These are phyloP conservation scores for Calonectria hongkongensis DNA, from an alignment of 2,329 filamentous ascomycete species.

Conservation along the genomic window DNA sequence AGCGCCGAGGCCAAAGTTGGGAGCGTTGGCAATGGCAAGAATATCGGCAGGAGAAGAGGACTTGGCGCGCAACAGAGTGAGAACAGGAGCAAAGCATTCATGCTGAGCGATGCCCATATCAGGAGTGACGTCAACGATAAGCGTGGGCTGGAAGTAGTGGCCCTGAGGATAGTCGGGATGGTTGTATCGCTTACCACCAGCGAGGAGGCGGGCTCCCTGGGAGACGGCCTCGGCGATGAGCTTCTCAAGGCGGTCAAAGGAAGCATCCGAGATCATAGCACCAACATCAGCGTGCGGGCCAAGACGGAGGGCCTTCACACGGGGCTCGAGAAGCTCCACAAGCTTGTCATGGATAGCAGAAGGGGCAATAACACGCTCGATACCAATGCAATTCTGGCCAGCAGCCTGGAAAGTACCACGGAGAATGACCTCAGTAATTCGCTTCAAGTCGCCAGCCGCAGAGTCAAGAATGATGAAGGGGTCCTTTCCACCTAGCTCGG, in stretches of 20 bases:
- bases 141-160: slow-evolving; percentile 94
- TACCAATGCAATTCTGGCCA: slow-evolving; percentile 98
- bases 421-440: slow-evolving; percentile 88
- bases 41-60: slow-evolving; percentile 77
- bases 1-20: slow-evolving; percentile 89
- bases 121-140: slow-evolving; percentile 91
- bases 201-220: slow-evolving; percentile 86
- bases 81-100: slow-evolving; percentile 95
- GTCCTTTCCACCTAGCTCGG: slow-evolving; percentile 97
- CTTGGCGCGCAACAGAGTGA: slow-evolving; percentile 86
- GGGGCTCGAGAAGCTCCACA: slow-evolving; percentile 81
- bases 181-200: slow-evolving; percentile 81
- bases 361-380: slow-evolving; percentile 91
- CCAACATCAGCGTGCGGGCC: slow-evolving; percentile 90
- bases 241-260: slow-evolving; percentile 84
- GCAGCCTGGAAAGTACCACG: slow-evolving; percentile 95
- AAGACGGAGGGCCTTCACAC: slow-evolving; percentile 83
- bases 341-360: slow-evolving; percentile 85
- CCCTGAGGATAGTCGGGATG: slow-evolving; percentile 86
- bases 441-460: slow-evolving; percentile 76
- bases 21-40: slow-evolving; percentile 87
- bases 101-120: slow-evolving; percentile 91
- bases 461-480: slow-evolving; percentile 93
- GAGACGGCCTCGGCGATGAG: slow-evolving; percentile 86
- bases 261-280: slow-evolving; percentile 88